Percentiles rank a stretch among this genome's conserved stretches.
Conservation (phyloP, 208 protist species). For the Trichomonas vaginalis region DNA sequence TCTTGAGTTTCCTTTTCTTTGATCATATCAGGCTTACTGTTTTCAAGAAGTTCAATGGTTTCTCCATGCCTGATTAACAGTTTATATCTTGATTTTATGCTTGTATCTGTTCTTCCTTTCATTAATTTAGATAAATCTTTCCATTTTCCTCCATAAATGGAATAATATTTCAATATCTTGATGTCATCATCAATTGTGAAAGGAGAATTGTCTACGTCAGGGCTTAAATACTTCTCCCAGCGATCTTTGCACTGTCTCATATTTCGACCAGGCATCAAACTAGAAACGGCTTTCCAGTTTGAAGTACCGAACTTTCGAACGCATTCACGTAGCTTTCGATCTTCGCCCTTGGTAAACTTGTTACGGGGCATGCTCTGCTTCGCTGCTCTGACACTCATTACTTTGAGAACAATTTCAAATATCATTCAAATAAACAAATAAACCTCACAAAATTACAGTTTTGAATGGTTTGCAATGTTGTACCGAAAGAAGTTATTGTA, state of each 20-base stretch:
- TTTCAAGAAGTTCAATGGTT: too few species aligned
- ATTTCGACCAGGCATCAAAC: not conserved
- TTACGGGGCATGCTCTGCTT: too few species aligned
- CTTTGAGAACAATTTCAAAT: too few species aligned
- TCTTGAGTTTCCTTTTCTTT: too few species aligned
- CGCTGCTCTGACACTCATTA: too few species aligned
- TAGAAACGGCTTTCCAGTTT: not conserved
- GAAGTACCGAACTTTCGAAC: not conserved
- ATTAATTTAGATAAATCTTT: not conserved
- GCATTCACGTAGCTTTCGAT: not conserved
- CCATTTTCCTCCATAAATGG: not conserved
- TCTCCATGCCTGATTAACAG: too few species aligned
- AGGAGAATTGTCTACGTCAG: not conserved
- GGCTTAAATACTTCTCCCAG: not conserved
- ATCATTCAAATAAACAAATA: too few species aligned
- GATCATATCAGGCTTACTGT: too few species aligned
- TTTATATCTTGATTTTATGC: not conserved
- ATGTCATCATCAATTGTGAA: not conserved
- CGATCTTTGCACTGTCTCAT: not conserved
- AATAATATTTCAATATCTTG: not conserved
- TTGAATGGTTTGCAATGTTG: too few species aligned
- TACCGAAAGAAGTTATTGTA: too few species aligned
- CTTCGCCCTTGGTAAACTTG: not conserved
- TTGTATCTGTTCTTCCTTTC: not conserved
- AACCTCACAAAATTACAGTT: too few species aligned